These are phyloP conservation scores for Diddensiella transvaalensis DNA, from an alignment of 805 yeast species.

Conservation along the genomic window DNA sequence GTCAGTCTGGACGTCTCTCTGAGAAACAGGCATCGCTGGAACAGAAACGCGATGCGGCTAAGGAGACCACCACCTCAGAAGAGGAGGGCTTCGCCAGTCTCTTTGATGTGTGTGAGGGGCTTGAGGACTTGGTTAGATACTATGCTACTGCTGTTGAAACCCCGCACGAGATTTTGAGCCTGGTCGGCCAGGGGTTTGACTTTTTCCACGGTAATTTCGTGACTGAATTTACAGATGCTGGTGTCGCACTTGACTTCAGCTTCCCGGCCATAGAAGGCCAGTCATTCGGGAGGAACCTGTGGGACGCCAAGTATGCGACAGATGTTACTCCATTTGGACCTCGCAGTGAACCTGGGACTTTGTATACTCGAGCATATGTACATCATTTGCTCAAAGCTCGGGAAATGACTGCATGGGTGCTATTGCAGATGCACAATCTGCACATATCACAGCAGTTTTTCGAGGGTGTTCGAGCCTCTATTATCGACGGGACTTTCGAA, in stretches of 20 bases:
- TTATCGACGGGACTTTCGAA: constrained; percentile 31
- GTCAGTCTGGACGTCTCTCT: constrained; percentile 11
- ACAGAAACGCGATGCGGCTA: constrained; percentile 8
- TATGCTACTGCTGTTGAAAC: constrained; percentile 25
- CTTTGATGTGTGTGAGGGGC: constrained; percentile 5
- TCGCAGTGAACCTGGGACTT: constrained; percentile 22
- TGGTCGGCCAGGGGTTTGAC: constrained; percentile 35
- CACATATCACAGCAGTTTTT: constrained; percentile 31
- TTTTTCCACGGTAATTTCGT: constrained; percentile 33
- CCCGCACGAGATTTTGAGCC: constrained; percentile 34
- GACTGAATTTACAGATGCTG: constrained; percentile 34
- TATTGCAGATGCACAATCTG: constrained; percentile 39
- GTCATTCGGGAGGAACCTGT: constrained; percentile 25
- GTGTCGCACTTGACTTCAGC: constrained; percentile 35
- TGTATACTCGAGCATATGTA: constrained; percentile 38
- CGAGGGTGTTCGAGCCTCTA: constrained; percentile 30
- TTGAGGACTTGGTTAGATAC: constrained; percentile 17
- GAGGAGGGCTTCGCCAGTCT: constrained; percentile 4
- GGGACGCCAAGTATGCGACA: constrained; percentile 30
- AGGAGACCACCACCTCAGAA: constrained; percentile 5
- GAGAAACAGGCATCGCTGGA: constrained; percentile 12
- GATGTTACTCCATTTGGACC: constrained; percentile 32
- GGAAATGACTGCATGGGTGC: constrained; percentile 43
- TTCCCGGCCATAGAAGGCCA: constrained; percentile 23
- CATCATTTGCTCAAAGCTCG: constrained; percentile 40